These are phyloP conservation scores for Fusarium circinatum DNA, from an alignment of 2,329 filamentous ascomycete genomes.

Conservation along the genomic window DNA sequence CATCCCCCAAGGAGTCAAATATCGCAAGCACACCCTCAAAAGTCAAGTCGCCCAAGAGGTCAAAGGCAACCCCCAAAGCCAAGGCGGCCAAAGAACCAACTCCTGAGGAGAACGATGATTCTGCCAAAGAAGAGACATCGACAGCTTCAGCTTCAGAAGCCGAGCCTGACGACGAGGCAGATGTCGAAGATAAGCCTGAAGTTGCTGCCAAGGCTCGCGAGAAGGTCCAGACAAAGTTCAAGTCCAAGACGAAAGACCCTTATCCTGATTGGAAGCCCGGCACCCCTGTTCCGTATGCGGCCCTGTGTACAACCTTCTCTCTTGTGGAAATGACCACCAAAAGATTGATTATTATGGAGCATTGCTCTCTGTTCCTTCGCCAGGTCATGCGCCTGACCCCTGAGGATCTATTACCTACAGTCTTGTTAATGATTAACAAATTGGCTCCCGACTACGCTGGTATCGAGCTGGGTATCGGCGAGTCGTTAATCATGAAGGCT, in stretches of 20 bases:
- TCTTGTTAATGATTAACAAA: conserved; percentile 98
- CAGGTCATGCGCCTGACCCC: conserved; percentile 95
- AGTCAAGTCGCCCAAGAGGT: conserved; percentile 34
- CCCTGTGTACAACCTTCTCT: conserved; percentile 93
- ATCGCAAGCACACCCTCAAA: conserved; percentile 39
- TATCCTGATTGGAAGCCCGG: conserved; percentile 96
- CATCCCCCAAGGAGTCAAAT: conserved; percentile 31
- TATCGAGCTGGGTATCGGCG: conserved; percentile 97
- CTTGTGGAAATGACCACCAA: conserved; percentile 96
- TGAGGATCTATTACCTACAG: conserved; percentile 84
- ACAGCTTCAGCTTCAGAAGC: conserved; percentile 46
- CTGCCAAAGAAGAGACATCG: conserved; percentile 44
- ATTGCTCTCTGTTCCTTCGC: conserved; percentile 89
- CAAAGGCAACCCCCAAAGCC: conserved; percentile 26
- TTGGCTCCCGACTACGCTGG: conserved; percentile 96
- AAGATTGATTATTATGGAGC: conserved; percentile 84
- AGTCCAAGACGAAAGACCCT: conserved; percentile 76
- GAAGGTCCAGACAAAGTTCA: conserved; percentile 81
- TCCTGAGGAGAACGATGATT: conserved; percentile 37
- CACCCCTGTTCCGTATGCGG: conserved; percentile 90
- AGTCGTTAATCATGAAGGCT: conserved; percentile 98
- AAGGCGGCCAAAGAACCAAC: conserved; percentile 18
- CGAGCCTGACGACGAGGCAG: conserved; percentile 59
- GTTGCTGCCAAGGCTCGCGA: conserved; percentile 79
- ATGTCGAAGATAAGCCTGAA: conserved; percentile 72